Evolutionary conservation across 352 stramenopile genomes (phyloP).

Genomic region (Globisporangium apiculatum): DNA sequence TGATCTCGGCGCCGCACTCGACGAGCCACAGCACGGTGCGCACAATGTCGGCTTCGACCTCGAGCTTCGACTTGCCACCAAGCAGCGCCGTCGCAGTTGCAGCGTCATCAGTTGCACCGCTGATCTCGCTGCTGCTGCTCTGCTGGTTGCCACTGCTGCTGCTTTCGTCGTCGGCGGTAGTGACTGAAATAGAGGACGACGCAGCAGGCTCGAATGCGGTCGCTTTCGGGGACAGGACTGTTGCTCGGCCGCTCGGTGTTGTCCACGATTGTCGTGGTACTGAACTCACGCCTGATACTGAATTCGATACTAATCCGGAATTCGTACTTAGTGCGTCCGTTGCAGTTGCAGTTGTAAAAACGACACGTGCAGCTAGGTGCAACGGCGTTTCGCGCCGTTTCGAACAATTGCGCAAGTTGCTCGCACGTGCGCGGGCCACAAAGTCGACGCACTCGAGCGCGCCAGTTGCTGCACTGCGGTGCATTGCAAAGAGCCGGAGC

Average conservation of each 20-base stretch:
- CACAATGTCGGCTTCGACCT: constrained; percentile 45
- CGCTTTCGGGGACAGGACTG: not conserved
- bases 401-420: constrained; percentile 24
- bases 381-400: constrained; percentile 42
- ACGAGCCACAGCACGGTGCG: constrained; percentile 68
- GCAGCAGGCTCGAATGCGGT: constrained; percentile 21
- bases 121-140: constrained; percentile 15
- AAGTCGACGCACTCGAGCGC: constrained; percentile 68
- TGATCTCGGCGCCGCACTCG: constrained; percentile 63
- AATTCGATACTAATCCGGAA: too few species aligned
- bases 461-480: constrained; percentile 46
- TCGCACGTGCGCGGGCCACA: constrained; percentile 31
- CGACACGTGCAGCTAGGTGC: constrained; percentile 47
- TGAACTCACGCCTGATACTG: too few species aligned
- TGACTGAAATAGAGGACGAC: constrained; percentile 25
- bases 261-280: not conserved
- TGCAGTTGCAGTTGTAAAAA: constrained; percentile 4
- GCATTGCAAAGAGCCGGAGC: constrained; percentile 75
- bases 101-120: not conserved
- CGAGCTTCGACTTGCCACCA: constrained; percentile 27
- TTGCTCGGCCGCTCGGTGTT: not conserved
- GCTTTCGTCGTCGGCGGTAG: constrained; percentile 19
- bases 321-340: not conserved
- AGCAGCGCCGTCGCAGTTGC: constrained; percentile 4
- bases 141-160: constrained; percentile 16